Conservation (phyloP, 176 grass and related monocot genomes). For the Lolium perenne region DNA sequence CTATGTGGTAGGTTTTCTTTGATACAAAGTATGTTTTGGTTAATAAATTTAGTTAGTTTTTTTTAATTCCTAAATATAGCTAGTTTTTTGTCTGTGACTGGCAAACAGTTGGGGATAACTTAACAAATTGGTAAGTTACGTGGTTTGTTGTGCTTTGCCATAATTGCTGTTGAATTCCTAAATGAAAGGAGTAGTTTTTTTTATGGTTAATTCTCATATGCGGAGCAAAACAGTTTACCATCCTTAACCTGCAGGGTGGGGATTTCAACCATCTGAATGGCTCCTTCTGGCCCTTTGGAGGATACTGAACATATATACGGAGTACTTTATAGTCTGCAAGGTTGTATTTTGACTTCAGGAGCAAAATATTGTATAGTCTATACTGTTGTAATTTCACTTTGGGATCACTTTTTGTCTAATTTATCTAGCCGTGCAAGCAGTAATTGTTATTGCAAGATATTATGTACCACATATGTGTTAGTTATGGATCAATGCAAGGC, state of each 20-base stretch:
- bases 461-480: constrained; percentile 25
- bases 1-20: background rate
- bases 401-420: constrained; percentile 29
- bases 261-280: constrained; percentile 35
- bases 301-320: constrained; percentile 23
- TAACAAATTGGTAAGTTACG: constrained; percentile 3
- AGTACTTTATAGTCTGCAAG: background rate
- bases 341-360: constrained; percentile 30
- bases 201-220: background rate
- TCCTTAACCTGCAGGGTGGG: constrained; percentile 48
- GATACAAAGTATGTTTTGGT: background rate
- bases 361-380: constrained; percentile 10
- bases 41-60: background rate
- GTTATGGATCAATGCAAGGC: constrained; percentile 12
- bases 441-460: constrained; percentile 9
- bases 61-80: background rate
- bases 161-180: background rate
- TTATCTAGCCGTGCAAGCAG: constrained; percentile 24
- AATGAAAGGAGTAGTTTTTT: background rate
- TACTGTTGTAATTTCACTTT: constrained; percentile 29
- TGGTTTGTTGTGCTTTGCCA: background rate
- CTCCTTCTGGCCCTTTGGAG: constrained; percentile 43
- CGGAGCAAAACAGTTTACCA: background rate
- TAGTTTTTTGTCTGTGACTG: background rate
- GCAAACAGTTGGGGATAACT: background rate